A percentile compares a stretch with the other conserved stretches of the same genome.
Conservation (phyloP, 2,329 filamentous ascomycete genomes). For the Epichloe sibirici region DNA sequence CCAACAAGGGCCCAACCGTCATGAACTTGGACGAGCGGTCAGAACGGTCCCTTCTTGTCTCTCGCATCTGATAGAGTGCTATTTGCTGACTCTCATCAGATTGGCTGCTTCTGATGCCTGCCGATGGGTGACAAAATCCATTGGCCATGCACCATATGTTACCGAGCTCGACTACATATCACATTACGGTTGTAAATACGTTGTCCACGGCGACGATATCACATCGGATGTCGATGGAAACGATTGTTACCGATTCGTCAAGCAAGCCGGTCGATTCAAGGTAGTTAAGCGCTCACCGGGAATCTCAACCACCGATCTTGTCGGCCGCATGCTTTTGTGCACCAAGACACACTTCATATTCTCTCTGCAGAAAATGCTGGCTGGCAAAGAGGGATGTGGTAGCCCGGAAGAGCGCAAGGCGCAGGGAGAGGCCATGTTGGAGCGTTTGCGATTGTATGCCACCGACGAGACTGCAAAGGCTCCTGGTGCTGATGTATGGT, state of each 20-base stretch:
- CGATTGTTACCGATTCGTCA: slow-evolving; percentile 97
- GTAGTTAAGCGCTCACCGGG: slow-evolving; percentile 93
- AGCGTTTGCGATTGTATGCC: slow-evolving; percentile 74
- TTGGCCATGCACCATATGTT: slow-evolving; percentile 85
- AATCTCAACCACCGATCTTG: slow-evolving; percentile 96
- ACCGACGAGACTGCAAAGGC: slow-evolving; percentile 71
- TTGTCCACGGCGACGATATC: slow-evolving; percentile 94
- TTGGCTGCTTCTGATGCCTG: slow-evolving; percentile 87
- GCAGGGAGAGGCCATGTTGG: slow-evolving; percentile 55
- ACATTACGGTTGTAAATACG: slow-evolving; percentile 89
- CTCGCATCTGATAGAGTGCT: neutral
- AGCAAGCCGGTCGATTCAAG: slow-evolving; percentile 85
- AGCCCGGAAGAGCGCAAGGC: slow-evolving; percentile 52
- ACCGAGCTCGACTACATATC: slow-evolving; percentile 88
- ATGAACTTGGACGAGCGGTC: slow-evolving; percentile 86
- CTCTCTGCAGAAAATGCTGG: slow-evolving; percentile 56
- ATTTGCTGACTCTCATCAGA: slow-evolving; percentile 29
- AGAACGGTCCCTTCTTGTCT: slow-evolving; percentile 5
- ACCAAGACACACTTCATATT: slow-evolving; percentile 91
- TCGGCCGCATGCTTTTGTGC: slow-evolving; percentile 92
- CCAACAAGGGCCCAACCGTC: slow-evolving; percentile 95
- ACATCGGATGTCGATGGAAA: slow-evolving; percentile 87
- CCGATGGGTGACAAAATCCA: slow-evolving; percentile 78
- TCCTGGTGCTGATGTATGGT: slow-evolving; percentile 76
- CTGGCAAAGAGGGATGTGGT: slow-evolving; percentile 61